A percentile compares a stretch with the other conserved stretches of the same genome.
These are phyloP conservation scores for Hapsidospora chrysogenum DNA, from an alignment of 495 filamentous ascomycete species.

Conservation along the genomic window DNA sequence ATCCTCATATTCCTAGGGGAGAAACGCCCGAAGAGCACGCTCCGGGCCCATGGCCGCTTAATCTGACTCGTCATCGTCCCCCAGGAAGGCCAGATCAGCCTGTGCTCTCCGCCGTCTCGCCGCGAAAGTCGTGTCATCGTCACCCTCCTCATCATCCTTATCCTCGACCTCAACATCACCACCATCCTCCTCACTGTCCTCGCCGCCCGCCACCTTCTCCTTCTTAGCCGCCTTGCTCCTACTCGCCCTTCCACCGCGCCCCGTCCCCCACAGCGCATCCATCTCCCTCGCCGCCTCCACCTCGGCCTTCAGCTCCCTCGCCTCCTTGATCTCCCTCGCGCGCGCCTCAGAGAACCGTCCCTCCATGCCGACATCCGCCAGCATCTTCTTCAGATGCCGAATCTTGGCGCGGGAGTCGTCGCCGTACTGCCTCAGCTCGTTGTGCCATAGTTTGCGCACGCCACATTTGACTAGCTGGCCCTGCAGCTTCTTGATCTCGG, in stretches of 20 bases:
- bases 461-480: conserved; percentile 81
- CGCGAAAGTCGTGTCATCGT: conserved; percentile 9
- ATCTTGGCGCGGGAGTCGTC: conserved; percentile 59
- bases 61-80: conserved; percentile 29
- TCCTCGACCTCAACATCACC: conserved; percentile 31
- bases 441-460: conserved; percentile 80
- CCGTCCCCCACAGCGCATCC: conserved; percentile 58
- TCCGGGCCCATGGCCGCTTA: conserved; percentile 6
- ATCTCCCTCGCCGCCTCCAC: conserved; percentile 68
- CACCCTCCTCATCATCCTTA: conserved; percentile 11
- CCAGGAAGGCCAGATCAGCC: conserved; percentile 27
- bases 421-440: conserved; percentile 65
- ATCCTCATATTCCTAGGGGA: too few relatives aligned
- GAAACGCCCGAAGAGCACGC: background rate
- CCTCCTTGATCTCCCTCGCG: conserved; percentile 71
- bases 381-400: conserved; percentile 56
- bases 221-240: conserved; percentile 15
- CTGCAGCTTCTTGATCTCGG: conserved; percentile 83
- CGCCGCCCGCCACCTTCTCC: conserved; percentile 29
- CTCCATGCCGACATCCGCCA: conserved; percentile 69
- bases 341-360: conserved; percentile 73
- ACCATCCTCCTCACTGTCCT: conserved; percentile 12
- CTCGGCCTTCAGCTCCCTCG: conserved; percentile 65
- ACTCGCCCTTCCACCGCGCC: conserved; percentile 14
- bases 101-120: conserved; percentile 14